Evolutionary conservation across 2,329 filamentous ascomycete species (phyloP).

Genomic region (Tolypocladium tropicale): DNA sequence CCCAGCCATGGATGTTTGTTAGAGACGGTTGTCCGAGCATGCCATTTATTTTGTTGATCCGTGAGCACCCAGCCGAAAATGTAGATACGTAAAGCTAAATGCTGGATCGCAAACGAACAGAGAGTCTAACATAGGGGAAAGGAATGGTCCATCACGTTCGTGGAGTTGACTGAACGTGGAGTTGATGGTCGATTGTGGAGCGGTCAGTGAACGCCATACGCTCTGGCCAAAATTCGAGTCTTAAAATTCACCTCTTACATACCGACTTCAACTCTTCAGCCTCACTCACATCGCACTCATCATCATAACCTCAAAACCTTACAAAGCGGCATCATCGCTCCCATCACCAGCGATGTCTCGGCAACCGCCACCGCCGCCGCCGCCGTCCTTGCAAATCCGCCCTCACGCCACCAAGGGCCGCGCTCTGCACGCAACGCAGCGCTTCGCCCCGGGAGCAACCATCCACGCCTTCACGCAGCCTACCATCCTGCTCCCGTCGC

Average conservation of each 20-base stretch:
- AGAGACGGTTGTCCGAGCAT: background rate
- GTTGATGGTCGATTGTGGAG: background rate
- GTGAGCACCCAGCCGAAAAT: background rate
- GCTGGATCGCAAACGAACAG: background rate
- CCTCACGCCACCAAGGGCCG: constrained; percentile 29
- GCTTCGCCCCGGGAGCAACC: constrained; percentile 32
- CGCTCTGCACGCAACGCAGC: constrained; percentile 30
- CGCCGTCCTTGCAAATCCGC: constrained; percentile 14
- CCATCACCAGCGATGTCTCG: background rate
- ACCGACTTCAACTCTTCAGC: background rate
- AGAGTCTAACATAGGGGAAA: background rate
- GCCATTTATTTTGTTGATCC: background rate
- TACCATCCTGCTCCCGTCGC: constrained; percentile 37
- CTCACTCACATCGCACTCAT: background rate
- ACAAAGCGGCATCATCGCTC: background rate
- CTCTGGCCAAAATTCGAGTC: too few species aligned
- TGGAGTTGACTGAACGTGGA: background rate
- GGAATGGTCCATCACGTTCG: background rate
- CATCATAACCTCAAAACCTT: background rate
- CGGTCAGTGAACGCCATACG: too few species aligned
- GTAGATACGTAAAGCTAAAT: background rate
- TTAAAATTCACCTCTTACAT: background rate
- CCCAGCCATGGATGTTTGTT: background rate
- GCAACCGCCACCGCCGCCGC: background rate
- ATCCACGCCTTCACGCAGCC: constrained; percentile 32